phyloP scores from a whole-genome alignment of 495 filamentous ascomycete species.

The Hypomontagnella submonticulosa region DNA sequence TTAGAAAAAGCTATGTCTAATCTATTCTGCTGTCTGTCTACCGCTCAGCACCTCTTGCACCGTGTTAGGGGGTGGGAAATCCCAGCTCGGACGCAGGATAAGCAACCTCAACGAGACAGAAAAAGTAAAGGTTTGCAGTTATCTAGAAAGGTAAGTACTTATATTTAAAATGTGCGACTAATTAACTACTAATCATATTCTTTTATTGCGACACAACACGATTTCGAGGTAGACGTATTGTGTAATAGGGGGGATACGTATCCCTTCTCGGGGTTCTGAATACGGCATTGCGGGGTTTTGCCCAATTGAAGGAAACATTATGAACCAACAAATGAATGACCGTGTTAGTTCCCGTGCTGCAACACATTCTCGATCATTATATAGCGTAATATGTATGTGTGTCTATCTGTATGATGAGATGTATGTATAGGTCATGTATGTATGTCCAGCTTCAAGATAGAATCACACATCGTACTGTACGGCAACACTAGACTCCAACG shows the following conservation, averaged over 20 bases:
- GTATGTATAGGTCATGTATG: conserved; percentile 4
- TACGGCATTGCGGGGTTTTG: conserved; percentile 31
- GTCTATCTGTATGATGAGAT: too few species aligned
- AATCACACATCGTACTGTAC: conserved; percentile 10
- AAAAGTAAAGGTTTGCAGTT: conserved; percentile 26
- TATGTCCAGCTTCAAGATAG: conserved; percentile 7
- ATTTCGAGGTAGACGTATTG: conserved; percentile 21
- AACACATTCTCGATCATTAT: background rate
- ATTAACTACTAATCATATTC: conserved; percentile 7
- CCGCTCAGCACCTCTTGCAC: conserved; percentile 17
- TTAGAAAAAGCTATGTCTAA: conserved; percentile 31
- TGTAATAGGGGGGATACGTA: conserved; percentile 2
- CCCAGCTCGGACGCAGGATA: conserved; percentile 20
- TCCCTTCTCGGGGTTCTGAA: conserved; percentile 2
- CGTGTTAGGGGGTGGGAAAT: conserved; percentile 18
- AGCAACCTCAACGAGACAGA: conserved; percentile 30
- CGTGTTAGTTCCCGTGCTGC: conserved; percentile 6
- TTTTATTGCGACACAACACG: conserved; percentile 20
- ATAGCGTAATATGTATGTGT: background rate
- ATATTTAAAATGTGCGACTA: conserved; percentile 19
- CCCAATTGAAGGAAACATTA: conserved; percentile 21
- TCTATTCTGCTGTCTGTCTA: conserved; percentile 2
- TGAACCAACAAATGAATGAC: conserved; percentile 7
- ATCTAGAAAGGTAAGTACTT: conserved; percentile 4
- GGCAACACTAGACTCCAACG: conserved; percentile 32